These are phyloP conservation scores for Trichoderma sp. DNA, from an alignment of 2,329 filamentous ascomycete species.

Conservation along the genomic window DNA sequence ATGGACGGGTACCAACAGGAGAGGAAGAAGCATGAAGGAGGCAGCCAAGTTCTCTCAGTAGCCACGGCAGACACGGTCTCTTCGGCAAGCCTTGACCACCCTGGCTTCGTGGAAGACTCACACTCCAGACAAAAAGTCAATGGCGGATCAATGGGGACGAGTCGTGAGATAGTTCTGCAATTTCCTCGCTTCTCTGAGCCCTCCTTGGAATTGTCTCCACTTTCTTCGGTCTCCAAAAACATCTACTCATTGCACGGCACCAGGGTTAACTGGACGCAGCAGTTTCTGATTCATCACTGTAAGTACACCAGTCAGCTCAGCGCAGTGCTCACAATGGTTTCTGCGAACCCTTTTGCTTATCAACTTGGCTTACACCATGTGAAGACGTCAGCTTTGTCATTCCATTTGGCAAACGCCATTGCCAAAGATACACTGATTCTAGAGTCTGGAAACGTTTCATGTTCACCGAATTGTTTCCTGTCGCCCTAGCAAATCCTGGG, in stretches of 20 bases:
- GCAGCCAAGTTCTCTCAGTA: not conserved
- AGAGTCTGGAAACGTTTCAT: constrained; percentile 14
- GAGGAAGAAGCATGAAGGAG: not conserved
- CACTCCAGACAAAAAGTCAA: not conserved
- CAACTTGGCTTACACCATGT: not conserved
- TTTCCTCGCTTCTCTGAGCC: not conserved
- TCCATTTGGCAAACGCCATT: constrained; percentile 16
- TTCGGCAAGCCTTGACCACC: not conserved
- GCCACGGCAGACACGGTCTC: not conserved
- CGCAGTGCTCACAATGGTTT: not conserved
- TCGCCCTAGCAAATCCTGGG: constrained; percentile 5
- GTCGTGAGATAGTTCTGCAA: constrained; percentile 3
- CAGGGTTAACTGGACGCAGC: not conserved
- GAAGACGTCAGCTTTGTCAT: constrained; percentile 13
- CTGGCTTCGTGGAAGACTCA: not conserved
- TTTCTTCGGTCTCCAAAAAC: not conserved
- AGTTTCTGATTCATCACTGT: constrained; percentile 20
- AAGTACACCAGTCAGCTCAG: not conserved
- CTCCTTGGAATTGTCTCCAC: not conserved
- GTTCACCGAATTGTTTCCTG: constrained; percentile 16
- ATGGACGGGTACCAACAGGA: constrained; percentile 11
- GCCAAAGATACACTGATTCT: constrained; percentile 16
- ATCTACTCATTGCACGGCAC: not conserved
- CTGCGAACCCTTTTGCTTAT: not conserved
- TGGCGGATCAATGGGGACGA: not conserved